Percentiles rank a stretch among this genome's conserved stretches.
Conservation (phyloP, 768 basidiomycete genomes). For the Leccinum pellstonianum region DNA sequence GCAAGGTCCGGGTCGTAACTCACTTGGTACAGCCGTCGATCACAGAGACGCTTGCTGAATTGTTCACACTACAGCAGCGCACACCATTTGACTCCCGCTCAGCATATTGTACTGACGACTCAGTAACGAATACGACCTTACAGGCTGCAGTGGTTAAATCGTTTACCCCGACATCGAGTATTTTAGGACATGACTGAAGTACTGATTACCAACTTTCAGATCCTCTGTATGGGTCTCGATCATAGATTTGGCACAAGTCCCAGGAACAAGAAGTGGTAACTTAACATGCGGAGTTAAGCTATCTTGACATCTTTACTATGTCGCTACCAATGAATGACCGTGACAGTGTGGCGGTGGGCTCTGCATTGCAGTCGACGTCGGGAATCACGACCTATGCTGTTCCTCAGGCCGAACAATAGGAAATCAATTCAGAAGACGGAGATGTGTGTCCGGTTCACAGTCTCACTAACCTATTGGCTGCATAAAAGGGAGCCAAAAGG, state of each 20-base stretch:
- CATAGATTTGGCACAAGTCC: not conserved
- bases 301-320: not conserved
- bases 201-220: not conserved
- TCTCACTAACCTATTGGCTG: not conserved
- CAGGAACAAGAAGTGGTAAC: not conserved
- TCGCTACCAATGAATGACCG: not conserved
- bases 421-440: not conserved
- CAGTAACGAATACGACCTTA: not conserved
- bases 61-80: not conserved
- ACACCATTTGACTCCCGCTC: not conserved
- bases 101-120: not conserved
- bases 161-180: not conserved
- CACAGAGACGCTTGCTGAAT: not conserved
- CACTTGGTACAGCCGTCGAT: not conserved
- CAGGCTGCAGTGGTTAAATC: not conserved
- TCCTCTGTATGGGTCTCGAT: not conserved
- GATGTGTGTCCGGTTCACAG: not conserved
- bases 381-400: not conserved
- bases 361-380: not conserved
- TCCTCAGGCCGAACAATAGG: not conserved
- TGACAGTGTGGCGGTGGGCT: not conserved
- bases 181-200: not conserved
- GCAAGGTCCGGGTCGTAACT: not conserved
- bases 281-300: not conserved
- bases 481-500: constrained; percentile 4